Percentiles rank a stretch among this genome's conserved stretches.
Conservation (phyloP, 352 stramenopile species). For the Phytophthora macrochlamydospora region DNA sequence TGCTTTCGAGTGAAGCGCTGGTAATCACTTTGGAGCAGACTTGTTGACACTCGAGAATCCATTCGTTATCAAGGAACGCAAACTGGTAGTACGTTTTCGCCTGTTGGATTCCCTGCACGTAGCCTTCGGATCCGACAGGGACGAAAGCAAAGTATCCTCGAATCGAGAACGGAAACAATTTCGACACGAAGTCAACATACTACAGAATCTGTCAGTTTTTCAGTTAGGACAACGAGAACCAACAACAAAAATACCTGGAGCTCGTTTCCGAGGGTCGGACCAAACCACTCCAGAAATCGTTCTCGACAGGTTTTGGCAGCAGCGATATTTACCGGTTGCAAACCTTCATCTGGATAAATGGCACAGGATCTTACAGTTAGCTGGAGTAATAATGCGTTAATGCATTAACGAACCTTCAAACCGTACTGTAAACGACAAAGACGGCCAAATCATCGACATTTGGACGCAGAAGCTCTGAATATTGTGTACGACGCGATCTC, state of each 20-base stretch:
- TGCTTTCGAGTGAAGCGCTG: slow-evolving; percentile 24
- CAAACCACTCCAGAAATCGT: slow-evolving; percentile 50
- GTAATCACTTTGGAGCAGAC: slow-evolving; percentile 57
- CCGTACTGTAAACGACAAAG: slow-evolving; percentile 56
- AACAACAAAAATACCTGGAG: slow-evolving; percentile 35
- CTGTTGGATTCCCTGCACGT: slow-evolving; percentile 53
- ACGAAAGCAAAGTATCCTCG: slow-evolving; percentile 64
- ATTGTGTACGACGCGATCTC: slow-evolving; percentile 35
- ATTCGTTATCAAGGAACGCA: slow-evolving; percentile 66
- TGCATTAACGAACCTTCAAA: slow-evolving; percentile 41
- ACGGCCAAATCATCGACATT: slow-evolving; percentile 80
- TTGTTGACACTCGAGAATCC: slow-evolving; percentile 61
- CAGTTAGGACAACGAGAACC: not conserved
- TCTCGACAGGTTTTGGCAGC: slow-evolving; percentile 37
- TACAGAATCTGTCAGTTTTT: slow-evolving; percentile 7
- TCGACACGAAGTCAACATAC: slow-evolving; percentile 40
- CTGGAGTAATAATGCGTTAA: not conserved
- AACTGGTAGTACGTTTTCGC: slow-evolving; percentile 78
- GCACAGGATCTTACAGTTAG: slow-evolving; percentile 5
- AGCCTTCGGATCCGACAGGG: slow-evolving; percentile 35
- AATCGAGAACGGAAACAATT: slow-evolving; percentile 37
- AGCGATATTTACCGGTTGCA: slow-evolving; percentile 25
- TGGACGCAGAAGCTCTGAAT: slow-evolving; percentile 58
- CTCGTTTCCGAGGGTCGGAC: slow-evolving; percentile 41
- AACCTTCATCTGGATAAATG: slow-evolving; percentile 11